Evolutionary conservation across 31 red algal species (phyloP), one percentile per base, ranked within the genome.

Genomic region (Odonthalia washingtoniensis): DNA sequence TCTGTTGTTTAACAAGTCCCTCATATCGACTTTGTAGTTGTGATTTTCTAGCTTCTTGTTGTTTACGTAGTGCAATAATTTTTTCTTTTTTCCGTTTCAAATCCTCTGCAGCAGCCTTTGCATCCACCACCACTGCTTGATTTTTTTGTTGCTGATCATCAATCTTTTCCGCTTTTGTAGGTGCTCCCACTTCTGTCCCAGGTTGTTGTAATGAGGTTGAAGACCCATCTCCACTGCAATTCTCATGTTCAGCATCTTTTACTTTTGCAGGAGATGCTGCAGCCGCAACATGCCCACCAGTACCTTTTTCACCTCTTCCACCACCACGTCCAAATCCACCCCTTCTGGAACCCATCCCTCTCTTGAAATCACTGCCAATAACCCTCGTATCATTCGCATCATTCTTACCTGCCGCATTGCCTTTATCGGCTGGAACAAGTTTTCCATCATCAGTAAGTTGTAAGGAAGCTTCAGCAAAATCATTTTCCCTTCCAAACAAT

Each of bases 31-130:
- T 42, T 4, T 28, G 65, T 21, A 78, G 61, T 67, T 88, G 52
- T 9, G 80, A 61, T 24, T 75, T 83, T 12, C 70, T 63, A 28
- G 81, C 83, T 41, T 88, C 84, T 34, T 88, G 91, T 43, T 87
- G 52, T 27, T 63, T 66, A 26, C 85, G 84, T 36, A 85, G 39
- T 33, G 75, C 84, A 0, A 84, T 85, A 62, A 94, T 94, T 33
- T 78, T 77, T 38, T 75, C 70, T 45, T 85, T 78, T 79, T 94
- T 94, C 42, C 70, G 61, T 26, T 65, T 44, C 44, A 88, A 61
- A 37, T 84, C 91, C 30, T 88, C 91, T 69, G 87, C 91, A 0
- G 87, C 87, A 28, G 78, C 87, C 78, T 90, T 82, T 37, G 46
- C 68, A 39, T 82, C 49, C 12, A 57, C 49, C 12, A 21, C 21